Evolutionary conservation across 2,329 filamentous ascomycete genomes (phyloP).

Genomic region (Ophiobolus disseminans): DNA sequence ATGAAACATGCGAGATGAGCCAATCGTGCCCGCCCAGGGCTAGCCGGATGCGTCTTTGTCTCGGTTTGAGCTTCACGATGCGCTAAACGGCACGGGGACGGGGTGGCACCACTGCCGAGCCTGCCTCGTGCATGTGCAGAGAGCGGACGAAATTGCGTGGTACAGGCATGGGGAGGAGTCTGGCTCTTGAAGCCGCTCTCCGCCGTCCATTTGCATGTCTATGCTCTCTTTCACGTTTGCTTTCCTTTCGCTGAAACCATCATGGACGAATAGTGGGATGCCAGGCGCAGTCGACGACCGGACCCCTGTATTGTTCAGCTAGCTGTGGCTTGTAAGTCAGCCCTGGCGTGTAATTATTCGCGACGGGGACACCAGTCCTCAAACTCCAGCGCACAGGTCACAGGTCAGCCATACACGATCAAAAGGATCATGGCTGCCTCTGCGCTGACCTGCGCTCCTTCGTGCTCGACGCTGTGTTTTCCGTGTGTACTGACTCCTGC

Average conservation of each 20-base stretch:
- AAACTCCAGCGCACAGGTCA: constrained; percentile 28
- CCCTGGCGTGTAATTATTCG: constrained; percentile 18
- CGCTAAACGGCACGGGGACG: constrained; percentile 23
- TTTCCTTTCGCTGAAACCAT: too few relatives aligned
- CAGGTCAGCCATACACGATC: constrained; percentile 18
- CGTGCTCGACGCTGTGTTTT: constrained; percentile 10
- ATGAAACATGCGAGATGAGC: constrained; percentile 21
- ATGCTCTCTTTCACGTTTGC: too few relatives aligned
- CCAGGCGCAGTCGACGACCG: too few relatives aligned
- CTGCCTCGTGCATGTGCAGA: constrained; percentile 26
- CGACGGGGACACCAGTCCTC: constrained; percentile 20
- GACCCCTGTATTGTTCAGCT: constrained; percentile 10
- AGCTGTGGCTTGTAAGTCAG: constrained; percentile 43
- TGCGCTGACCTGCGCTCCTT: constrained; percentile 16
- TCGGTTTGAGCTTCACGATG: constrained; percentile 18
- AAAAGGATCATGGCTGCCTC: constrained; percentile 24
- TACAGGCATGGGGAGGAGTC: constrained; percentile 2
- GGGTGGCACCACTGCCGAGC: constrained; percentile 19
- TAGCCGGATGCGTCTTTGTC: constrained; percentile 19
- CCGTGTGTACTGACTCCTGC: constrained; percentile 17
- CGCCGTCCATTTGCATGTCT: not conserved
- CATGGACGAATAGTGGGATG: too few relatives aligned
- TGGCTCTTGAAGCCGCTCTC: constrained; percentile 2
- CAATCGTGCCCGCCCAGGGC: constrained; percentile 19
- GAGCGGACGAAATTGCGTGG: constrained; percentile 18